phyloP scores from a whole-genome alignment of 2,329 filamentous ascomycete species.

The Pseudocercospora eumusae region DNA sequence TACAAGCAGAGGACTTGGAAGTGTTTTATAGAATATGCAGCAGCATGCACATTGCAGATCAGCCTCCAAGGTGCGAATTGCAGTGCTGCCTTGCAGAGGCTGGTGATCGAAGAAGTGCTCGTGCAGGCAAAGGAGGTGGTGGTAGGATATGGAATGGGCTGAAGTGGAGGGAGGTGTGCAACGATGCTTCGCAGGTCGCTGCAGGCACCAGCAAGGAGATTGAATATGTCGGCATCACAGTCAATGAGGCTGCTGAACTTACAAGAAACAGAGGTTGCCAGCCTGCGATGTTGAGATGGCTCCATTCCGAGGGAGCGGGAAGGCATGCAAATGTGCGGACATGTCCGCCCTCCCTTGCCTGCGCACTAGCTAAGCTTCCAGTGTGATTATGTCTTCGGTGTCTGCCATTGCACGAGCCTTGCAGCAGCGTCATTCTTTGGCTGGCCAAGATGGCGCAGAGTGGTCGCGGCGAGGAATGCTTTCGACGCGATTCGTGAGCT shows the following conservation, averaged over 20 bases:
- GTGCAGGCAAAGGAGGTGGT: constrained; percentile 24
- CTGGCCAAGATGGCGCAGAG: background rate
- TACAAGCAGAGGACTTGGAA: constrained; percentile 18
- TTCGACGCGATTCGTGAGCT: constrained; percentile 8
- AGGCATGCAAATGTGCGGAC: constrained; percentile 38
- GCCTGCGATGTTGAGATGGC: constrained; percentile 25
- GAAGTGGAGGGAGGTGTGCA: constrained; percentile 31
- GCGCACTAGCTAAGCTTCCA: constrained; percentile 13
- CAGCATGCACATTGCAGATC: constrained; percentile 20
- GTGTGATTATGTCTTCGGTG: constrained; percentile 4
- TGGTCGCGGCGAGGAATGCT: constrained; percentile 28
- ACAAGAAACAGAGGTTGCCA: constrained; percentile 11
- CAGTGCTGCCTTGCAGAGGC: constrained; percentile 37
- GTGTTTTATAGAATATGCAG: constrained; percentile 30
- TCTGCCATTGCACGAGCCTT: constrained; percentile 21
- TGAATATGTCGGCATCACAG: constrained; percentile 28
- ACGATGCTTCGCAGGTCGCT: constrained; percentile 25
- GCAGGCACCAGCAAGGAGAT: constrained; percentile 11
- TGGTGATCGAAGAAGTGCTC: constrained; percentile 25
- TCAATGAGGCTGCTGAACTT: constrained; percentile 15
- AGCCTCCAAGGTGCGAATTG: constrained; percentile 18
- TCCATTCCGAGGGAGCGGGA: constrained; percentile 34
- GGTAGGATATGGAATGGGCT: constrained; percentile 31
- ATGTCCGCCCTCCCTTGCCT: constrained; percentile 36
- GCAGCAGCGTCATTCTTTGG: constrained; percentile 25